Evolutionary conservation across 2,329 filamentous ascomycete species (phyloP).

Genomic region (Fusarium illudens): DNA sequence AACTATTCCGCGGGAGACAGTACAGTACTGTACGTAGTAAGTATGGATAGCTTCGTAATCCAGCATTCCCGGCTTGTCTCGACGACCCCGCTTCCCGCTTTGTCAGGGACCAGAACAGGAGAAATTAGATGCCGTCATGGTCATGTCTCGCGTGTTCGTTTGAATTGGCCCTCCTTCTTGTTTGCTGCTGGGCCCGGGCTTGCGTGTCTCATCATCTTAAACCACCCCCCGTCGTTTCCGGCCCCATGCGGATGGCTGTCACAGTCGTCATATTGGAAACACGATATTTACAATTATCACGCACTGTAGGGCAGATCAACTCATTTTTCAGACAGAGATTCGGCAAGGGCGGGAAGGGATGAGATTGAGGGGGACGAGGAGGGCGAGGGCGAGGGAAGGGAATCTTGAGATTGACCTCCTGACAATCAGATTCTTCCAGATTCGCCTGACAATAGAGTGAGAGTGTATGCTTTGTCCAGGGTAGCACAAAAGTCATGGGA

Average conservation of each 20-base stretch:
- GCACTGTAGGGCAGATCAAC: conserved; percentile 4
- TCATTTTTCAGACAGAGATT: conserved; percentile 9
- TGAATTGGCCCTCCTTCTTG: conserved; percentile 1
- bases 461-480: conserved; percentile 15
- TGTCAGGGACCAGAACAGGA: background rate
- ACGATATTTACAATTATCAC: conserved; percentile 25
- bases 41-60: conserved; percentile 5
- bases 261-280: conserved; percentile 11
- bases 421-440: conserved; percentile 13
- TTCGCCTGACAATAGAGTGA: conserved; percentile 10
- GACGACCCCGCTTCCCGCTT: background rate
- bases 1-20: background rate
- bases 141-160: conserved; percentile 8
- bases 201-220: conserved; percentile 19
- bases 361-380: background rate
- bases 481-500: conserved; percentile 29
- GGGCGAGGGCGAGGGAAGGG: too few relatives aligned
- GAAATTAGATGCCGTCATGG: conserved; percentile 10
- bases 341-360: conserved; percentile 4
- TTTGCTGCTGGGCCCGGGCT: background rate
- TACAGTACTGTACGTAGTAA: too few relatives aligned
- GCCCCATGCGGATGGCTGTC: conserved; percentile 10
- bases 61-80: background rate
- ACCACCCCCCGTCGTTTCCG: conserved; percentile 5
- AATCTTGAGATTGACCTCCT: conserved; percentile 11